These are phyloP conservation scores for Acanthamoeba healyi DNA, from an alignment of 208 protist genomes.

Conservation along the genomic window DNA sequence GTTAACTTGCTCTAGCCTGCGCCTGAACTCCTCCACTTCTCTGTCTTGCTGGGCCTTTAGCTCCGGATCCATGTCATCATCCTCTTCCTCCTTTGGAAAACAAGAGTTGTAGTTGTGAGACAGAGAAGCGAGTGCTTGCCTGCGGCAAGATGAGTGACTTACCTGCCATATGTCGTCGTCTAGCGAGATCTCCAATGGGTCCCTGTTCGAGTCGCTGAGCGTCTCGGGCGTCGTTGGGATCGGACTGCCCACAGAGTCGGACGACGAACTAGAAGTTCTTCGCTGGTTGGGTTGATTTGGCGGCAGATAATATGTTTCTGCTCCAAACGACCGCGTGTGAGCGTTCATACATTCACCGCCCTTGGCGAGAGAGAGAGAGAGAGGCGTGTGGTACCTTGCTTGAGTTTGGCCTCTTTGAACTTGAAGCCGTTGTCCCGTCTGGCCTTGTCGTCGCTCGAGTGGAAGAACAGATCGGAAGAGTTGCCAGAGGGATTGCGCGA, in stretches of 20 bases:
- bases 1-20: slow-evolving; percentile 62
- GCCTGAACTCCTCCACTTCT: slow-evolving; percentile 73
- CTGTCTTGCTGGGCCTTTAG: slow-evolving; percentile 63
- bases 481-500: background rate
- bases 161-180: slow-evolving; percentile 42
- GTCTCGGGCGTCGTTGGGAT: background rate
- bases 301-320: background rate
- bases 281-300: background rate
- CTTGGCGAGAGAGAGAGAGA: background rate
- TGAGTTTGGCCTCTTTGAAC: background rate
- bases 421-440: background rate
- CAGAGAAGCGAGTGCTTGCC: no score
- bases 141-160: no score
- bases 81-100: background rate
- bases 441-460: background rate
- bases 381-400: background rate
- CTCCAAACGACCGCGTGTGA: background rate
- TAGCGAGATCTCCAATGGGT: slow-evolving; percentile 8
- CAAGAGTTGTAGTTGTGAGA: no score
- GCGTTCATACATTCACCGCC: background rate
- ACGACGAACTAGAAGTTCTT: background rate
- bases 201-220: background rate
- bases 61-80: slow-evolving; percentile 68
- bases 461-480: slow-evolving; percentile 5
- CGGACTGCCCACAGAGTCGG: background rate